Conservation (phyloP, 176 grass and related monocot genomes). For the Carex pumila region DNA sequence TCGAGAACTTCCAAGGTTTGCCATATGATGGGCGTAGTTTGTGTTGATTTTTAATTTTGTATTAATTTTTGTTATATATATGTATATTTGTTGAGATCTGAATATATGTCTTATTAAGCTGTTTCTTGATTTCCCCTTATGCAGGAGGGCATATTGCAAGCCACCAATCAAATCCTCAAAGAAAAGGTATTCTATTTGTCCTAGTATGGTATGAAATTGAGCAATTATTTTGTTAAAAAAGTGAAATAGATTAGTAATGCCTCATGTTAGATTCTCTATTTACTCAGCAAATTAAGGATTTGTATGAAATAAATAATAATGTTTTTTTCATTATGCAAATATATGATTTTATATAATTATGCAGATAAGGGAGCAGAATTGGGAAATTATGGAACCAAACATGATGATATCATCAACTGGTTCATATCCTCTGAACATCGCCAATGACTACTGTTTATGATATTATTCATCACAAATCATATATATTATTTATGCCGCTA, state of each 20-base stretch:
- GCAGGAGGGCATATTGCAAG: conserved; percentile 61
- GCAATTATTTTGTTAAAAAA: not conserved
- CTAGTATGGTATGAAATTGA: not conserved
- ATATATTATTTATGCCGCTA: not conserved
- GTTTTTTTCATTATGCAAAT: not conserved
- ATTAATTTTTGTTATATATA: no score
- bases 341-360: not conserved
- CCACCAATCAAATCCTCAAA: conserved; percentile 54
- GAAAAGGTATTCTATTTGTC: conserved; percentile 42
- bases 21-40: not conserved
- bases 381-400: not conserved
- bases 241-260: not conserved
- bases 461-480: not conserved
- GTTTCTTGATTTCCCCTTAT: conserved; percentile 2
- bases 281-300: not conserved
- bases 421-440: not conserved
- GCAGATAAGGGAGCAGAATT: conserved; percentile 10
- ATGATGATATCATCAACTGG: not conserved
- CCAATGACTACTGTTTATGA: not conserved
- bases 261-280: not conserved
- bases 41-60: no score
- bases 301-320: not conserved
- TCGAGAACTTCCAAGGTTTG: not conserved
- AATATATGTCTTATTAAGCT: no score
- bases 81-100: no score